Percentiles rank a stretch among this genome's conserved stretches.
These are phyloP conservation scores for Globisporangium echinulatum DNA, from an alignment of 352 stramenopile species.

Conservation along the genomic window DNA sequence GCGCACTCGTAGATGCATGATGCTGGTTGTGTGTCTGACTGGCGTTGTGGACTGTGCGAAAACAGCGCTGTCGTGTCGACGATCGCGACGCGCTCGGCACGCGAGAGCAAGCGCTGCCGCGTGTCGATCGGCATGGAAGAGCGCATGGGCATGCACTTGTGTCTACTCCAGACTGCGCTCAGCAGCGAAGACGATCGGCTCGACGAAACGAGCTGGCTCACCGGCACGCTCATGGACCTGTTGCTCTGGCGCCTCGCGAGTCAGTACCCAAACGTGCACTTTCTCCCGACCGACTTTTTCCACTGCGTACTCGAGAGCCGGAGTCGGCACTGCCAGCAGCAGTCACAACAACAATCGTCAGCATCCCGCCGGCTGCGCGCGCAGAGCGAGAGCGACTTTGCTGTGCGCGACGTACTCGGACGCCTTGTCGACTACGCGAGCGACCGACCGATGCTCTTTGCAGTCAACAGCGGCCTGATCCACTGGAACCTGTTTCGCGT, in stretches of 20 bases:
- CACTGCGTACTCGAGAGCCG: constrained; percentile 46
- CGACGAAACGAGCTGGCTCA: constrained; percentile 81
- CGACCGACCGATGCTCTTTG: constrained; percentile 67
- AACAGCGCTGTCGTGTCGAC: constrained; percentile 6
- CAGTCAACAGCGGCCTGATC: constrained; percentile 72
- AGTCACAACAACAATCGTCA: not conserved
- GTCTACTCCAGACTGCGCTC: constrained; percentile 49
- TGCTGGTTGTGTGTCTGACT: not conserved
- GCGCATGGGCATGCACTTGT: constrained; percentile 12
- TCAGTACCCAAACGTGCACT: constrained; percentile 62
- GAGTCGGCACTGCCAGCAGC: constrained; percentile 8
- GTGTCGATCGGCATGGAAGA: constrained; percentile 9
- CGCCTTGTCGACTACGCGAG: constrained; percentile 49
- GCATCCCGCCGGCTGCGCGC: not conserved
- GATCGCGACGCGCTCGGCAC: constrained; percentile 2
- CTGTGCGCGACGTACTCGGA: constrained; percentile 66
- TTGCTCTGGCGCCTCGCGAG: constrained; percentile 76
- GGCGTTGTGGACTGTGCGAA: not conserved
- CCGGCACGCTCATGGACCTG: constrained; percentile 76
- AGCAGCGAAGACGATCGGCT: constrained; percentile 48
- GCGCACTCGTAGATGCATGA: not conserved
- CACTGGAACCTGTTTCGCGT: constrained; percentile 89
- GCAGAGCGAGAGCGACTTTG: constrained; percentile 1
- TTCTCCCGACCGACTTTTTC: constrained; percentile 84
- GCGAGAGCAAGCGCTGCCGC: constrained; percentile 4